Evolutionary conservation across 768 basidiomycete species (phyloP), one percentile per base, ranked within the genome.

Genomic region (Suillus subalutaceus): DNA sequence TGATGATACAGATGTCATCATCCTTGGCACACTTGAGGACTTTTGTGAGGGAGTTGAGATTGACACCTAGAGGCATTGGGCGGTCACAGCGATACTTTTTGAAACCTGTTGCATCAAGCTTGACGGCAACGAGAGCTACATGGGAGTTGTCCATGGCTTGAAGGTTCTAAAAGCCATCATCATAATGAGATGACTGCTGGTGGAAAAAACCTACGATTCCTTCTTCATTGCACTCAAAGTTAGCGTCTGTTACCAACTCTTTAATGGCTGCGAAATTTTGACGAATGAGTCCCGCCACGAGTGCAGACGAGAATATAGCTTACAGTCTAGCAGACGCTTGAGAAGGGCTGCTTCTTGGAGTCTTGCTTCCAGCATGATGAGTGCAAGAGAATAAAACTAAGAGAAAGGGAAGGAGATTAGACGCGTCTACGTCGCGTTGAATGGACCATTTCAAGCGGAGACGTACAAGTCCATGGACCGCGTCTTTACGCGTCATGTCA

Each of bases 141-240:
- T 99, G 97, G 3, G 97, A 97, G 85, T 98, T 99, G 82, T 99
- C 97, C 97, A 99, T 99, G 4, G 97, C 97, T 82, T 99, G 97
- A 6, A 99, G 86, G 63, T 88, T 88, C 89, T 90, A 67, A 6
- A n/a, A 26, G 1, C 10, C 10, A 40, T 35, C 18, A 32, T 30
- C 18, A 55, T 18, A 32, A 46, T 26, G 23, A 37, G 18, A 44
- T 16, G 32, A 44, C 2, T 26, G 65, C 13, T 26, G 18, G 53
- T 35, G 10, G 12, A 15, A 37, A 37, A 35, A 0, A 83, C 88
- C 67, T 68, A 90, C 90, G 71, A 99, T 90, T 41, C 96, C 97
- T 69, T 96, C 94, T 69, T 99, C 97, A 67, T 89, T 93, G 78
- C 97, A 98, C 74, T 97, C 93, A 72, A 99, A 97, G 79, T 99